A percentile compares a stretch with the other conserved stretches of the same genome.
These are phyloP conservation scores for Zychaea mexicana DNA, from an alignment of 371 early-diverging fungal genomes.

Conservation along the genomic window DNA sequence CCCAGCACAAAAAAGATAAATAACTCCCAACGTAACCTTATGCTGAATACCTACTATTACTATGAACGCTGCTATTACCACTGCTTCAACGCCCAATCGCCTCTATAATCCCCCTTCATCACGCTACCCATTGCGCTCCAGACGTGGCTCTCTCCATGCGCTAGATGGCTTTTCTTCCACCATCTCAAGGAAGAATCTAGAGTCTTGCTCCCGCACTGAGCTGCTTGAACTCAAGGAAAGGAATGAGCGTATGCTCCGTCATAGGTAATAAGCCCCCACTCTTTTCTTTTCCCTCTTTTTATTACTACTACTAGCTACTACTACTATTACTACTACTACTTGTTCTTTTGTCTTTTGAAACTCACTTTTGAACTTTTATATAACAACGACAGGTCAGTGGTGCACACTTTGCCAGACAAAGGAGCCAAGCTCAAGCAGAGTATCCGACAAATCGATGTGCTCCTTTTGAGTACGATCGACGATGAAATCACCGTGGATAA, in stretches of 20 bases:
- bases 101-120: background rate
- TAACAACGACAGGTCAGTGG: background rate
- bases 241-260: slow-evolving; percentile 12
- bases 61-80: background rate
- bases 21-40: background rate
- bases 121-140: background rate
- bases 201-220: slow-evolving; percentile 7
- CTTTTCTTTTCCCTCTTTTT: too few relatives aligned
- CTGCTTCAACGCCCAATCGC: background rate
- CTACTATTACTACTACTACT: background rate
- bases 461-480: background rate
- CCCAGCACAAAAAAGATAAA: background rate
- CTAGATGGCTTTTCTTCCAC: slow-evolving; percentile 1
- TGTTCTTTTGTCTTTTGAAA: background rate
- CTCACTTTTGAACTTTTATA: background rate
- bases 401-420: slow-evolving; percentile 11
- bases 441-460: slow-evolving; percentile 4
- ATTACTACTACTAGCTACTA: too few relatives aligned
- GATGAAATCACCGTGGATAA: background rate
- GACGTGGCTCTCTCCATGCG: slow-evolving; percentile 10
- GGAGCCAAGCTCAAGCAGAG: slow-evolving; percentile 12
- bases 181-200: slow-evolving; percentile 1
- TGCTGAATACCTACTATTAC: background rate
- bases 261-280: slow-evolving; percentile 1
- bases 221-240: slow-evolving; percentile 8